A percentile compares a stretch with the other conserved stretches of the same genome.
Evolutionary conservation across 305 asterid genomes (phyloP).

Genomic region (Fraxinus dipetala): DNA sequence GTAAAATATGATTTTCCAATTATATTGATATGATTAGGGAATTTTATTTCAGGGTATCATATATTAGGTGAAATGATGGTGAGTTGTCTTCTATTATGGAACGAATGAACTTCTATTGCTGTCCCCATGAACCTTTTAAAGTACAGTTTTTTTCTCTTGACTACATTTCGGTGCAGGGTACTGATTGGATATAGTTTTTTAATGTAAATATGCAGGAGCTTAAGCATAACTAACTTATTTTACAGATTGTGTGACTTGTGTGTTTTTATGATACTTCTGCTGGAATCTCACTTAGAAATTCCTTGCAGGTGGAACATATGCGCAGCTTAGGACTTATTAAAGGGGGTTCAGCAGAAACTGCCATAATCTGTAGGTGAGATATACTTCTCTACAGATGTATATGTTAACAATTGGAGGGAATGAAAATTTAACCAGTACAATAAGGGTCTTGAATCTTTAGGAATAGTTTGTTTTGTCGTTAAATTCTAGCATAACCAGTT

Average conservation of each 20-base stretch:
- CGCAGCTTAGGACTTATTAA: constrained; percentile 66
- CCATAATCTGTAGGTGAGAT: constrained; percentile 74
- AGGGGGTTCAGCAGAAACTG: constrained; percentile 80
- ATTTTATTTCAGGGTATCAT: not conserved
- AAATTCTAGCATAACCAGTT: not conserved
- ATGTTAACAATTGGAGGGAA: not conserved
- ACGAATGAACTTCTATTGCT: not conserved
- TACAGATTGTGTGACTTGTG: not conserved
- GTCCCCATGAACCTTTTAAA: not conserved
- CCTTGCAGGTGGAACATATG: constrained; percentile 71
- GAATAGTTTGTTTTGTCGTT: not conserved
- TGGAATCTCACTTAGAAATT: constrained; percentile 15
- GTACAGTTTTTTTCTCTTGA: not conserved
- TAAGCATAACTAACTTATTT: not conserved
- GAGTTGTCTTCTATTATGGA: not conserved
- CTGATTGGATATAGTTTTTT: constrained; percentile 7
- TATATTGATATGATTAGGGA: constrained; percentile 2
- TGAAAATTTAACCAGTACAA: not conserved
- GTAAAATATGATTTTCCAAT: not conserved
- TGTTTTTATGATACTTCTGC: not conserved
- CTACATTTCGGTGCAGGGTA: not conserved
- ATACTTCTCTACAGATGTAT: not conserved
- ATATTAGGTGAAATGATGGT: not conserved
- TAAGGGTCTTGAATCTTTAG: not conserved
- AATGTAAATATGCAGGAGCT: not conserved